Evolutionary conservation across 73 alveolate species (phyloP).

Genomic region (Blepharisma stoltei): DNA sequence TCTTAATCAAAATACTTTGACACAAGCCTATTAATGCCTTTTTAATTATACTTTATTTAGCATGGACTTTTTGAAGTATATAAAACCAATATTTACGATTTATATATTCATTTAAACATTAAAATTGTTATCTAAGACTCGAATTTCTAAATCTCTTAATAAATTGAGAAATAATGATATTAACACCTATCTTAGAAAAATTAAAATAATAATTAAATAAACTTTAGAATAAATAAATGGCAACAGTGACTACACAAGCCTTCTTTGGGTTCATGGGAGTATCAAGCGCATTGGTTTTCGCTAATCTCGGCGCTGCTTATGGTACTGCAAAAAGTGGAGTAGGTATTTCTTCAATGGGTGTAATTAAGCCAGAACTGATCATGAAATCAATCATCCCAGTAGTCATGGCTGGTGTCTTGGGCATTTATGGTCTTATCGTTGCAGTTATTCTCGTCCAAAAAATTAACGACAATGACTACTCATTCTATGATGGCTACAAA

Average conservation of each 20-base stretch:
- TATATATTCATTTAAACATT: too few species aligned
- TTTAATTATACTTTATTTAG: too few species aligned
- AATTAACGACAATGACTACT: constrained; percentile 27
- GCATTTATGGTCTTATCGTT: constrained; percentile 76
- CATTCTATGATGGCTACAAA: constrained; percentile 50
- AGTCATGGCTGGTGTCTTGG: constrained; percentile 84
- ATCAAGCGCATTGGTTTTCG: constrained; percentile 86
- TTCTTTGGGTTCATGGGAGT: constrained; percentile 98
- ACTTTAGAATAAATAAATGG: neutral
- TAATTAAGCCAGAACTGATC: constrained; percentile 68
- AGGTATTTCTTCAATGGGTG: constrained; percentile 91
- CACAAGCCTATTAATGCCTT: too few species aligned
- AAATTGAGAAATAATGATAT: too few species aligned
- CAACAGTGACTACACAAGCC: constrained; percentile 42
- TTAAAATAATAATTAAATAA: too few species aligned
- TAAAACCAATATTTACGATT: too few species aligned
- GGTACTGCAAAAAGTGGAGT: constrained; percentile 84
- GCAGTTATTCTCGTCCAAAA: constrained; percentile 63
- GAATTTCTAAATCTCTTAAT: too few species aligned
- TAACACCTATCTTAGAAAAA: too few species aligned
- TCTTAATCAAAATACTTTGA: too few species aligned
- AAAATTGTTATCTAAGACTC: too few species aligned
- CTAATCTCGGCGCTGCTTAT: constrained; percentile 84
- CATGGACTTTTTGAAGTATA: too few species aligned
- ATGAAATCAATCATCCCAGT: constrained; percentile 75